Base-by-base conservation (phyloP, 2,329 filamentous ascomycete genomes). In the Lasiodiplodia theobromae region DNA sequence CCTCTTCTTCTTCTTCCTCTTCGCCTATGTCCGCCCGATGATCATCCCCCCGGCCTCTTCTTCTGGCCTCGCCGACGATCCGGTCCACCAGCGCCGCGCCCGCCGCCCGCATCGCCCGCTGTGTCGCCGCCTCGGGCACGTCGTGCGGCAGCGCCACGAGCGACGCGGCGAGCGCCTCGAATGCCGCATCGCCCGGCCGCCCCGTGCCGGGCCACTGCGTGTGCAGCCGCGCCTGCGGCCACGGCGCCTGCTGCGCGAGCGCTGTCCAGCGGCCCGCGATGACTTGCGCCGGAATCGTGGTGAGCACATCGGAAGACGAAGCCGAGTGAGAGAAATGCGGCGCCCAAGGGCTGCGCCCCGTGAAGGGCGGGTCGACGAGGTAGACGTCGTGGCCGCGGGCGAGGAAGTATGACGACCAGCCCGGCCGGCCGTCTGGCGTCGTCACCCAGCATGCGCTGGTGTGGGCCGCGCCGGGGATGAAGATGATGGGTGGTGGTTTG, bases 401-500 rank as follows among this genome's bases (percentile, higher is more conserved):
- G 12, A 86, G 70, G 72, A 86, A 86, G 66, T 78, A 78, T 3
- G 82, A 83, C 0, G 83, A 81, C 84, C 84, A 86, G 16, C 84
- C 83, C 8, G 77, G 77, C 14, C 79, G 75, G 51, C 82, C 82
- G 67, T 86, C 83, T 4, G 85, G 84, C 23, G 84, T 86, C 37
- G 80, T 81, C 14, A 79, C 71, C 11, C 73, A 78, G 37, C 74
- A 77, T 47, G 74, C 75, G 11, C 73, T 75, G 5, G 75, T 77
- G 54, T 78, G 76, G 3, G 68, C 74, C 69, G 12, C 28, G 23
- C 60, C 25, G 28, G 44, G 28, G 44, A 37, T 38, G 21, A 49
- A 49, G 38, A 63, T n/a, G 10, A 63, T 18, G 14, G 58, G n/a
- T 8, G 40, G n/a, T 18, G 58, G 34, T 14, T 14, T 54, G 21